Conservation (phyloP, 176 grass and related monocot species). For the Musa beccarii region DNA sequence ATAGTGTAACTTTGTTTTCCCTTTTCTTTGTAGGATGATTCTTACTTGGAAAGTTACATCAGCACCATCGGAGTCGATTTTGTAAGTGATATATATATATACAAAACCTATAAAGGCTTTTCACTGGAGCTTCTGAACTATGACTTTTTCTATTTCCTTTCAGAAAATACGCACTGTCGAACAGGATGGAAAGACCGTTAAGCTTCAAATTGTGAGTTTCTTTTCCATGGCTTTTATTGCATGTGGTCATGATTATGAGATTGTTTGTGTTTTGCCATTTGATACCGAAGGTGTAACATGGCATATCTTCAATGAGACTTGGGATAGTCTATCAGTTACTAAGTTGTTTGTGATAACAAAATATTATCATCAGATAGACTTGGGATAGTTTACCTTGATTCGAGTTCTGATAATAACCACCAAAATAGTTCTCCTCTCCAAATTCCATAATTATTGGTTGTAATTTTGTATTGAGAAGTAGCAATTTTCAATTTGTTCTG, state of each 20-base stretch:
- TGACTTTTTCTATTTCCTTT: not conserved
- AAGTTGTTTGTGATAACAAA: not conserved
- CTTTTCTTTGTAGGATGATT: constrained; percentile 12
- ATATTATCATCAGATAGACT: not conserved
- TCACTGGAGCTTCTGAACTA: not conserved
- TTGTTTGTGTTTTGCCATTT: not conserved
- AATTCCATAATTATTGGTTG: not conserved
- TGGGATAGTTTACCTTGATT: not conserved
- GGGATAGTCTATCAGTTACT: not conserved
- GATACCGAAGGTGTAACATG: not conserved
- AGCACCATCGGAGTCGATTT: constrained; percentile 18
- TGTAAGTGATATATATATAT: constrained; percentile 1
- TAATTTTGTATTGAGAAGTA: not conserved
- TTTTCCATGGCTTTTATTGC: not conserved
- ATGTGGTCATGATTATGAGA: not conserved
- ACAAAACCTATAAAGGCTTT: not conserved
- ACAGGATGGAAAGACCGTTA: constrained; percentile 22
- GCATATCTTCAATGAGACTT: too few species aligned
- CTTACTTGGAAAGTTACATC: constrained; percentile 19
- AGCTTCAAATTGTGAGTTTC: constrained; percentile 22
- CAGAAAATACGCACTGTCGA: constrained; percentile 25
- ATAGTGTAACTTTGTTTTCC: not conserved
- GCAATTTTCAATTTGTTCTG: not conserved
- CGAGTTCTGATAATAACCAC: not conserved
- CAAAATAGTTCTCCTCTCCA: not conserved